Conservation (phyloP, 73 alveolate species). For the Diophrys appendiculata region DNA sequence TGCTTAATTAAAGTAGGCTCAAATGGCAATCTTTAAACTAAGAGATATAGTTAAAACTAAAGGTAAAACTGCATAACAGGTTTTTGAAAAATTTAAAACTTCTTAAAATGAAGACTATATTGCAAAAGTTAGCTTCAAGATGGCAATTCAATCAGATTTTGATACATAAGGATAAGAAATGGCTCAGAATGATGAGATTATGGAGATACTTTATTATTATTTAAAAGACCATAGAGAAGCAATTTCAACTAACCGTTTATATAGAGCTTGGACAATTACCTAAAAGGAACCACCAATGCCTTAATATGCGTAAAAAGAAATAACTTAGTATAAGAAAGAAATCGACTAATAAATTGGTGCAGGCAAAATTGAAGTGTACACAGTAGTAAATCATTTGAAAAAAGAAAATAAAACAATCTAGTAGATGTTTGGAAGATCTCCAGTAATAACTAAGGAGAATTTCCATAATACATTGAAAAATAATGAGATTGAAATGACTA, state of each 20-base stretch:
- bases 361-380: neutral
- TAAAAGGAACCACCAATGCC: neutral
- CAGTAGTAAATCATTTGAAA: neutral
- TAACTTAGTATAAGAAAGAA: neutral
- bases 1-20: too few relatives aligned
- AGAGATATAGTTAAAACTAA: too few relatives aligned
- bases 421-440: neutral
- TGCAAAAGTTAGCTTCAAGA: too few relatives aligned
- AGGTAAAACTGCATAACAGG: too few relatives aligned
- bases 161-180: too few relatives aligned
- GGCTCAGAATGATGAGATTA: too few relatives aligned
- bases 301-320: too few relatives aligned
- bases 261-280: neutral
- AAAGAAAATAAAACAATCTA: neutral
- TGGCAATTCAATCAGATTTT: too few relatives aligned
- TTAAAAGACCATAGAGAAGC: slow-evolving; percentile 2
- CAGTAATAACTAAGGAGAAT: neutral
- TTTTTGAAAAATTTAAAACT: too few relatives aligned
- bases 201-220: slow-evolving; percentile 4
- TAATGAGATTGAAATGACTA: neutral
- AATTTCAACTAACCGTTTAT: neutral
- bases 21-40: too few relatives aligned
- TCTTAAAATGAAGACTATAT: too few relatives aligned
- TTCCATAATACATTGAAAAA: too few relatives aligned
- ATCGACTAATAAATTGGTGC: neutral